Evolutionary conservation across 1,139 yeast genomes (phyloP), one percentile per base, ranked within the genome.

Genomic region (Debaryomycetaceae sp.): DNA sequence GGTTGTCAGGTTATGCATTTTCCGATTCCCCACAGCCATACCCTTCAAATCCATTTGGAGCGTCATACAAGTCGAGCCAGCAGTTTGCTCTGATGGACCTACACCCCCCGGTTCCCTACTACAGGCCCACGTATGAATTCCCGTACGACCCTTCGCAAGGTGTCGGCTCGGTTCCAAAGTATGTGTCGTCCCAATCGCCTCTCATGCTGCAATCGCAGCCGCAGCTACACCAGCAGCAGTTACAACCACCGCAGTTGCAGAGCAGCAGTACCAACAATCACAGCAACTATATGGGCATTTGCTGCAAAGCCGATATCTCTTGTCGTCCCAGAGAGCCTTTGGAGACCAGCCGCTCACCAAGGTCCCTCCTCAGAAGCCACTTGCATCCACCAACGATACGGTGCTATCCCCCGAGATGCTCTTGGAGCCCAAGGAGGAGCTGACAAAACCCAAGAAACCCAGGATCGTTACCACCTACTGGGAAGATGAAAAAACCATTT

Each of bases 401-500:
- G 15, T 27, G 29, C 29, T 13, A 18, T 20, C 26, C 11, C 29
- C 29, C 4, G 29, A 20, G 18, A 22, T 4, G 12, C 9, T 8
- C 17, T 12, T 17, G 19, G 9, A 19, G 16, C 3, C 17, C 31
- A 14, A 18, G 23, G 22, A 25, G 13, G 4, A 3, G 4, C 14
- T n/a, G 5, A 5, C n/a, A 12, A 17, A 14, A 16, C 24, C 30
- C 6, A 4, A 35, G 11, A 65, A 60, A 36, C 74, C 71, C 2
- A 49, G 59, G 30, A 53, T 69, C 19, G 61, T 66, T 4, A 69
- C 74, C n/a, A 61, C 65, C 1, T 61, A 41, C 34, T 70, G 76
- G 76, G 72, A 65, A 30, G 73, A 67, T 32, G 71, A 67, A 37
- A 55, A 56, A 13, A 70, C 75, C 0, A 42, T 61, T 4, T 69